Percentiles rank a stretch among this genome's conserved stretches.
phyloP scores from a whole-genome alignment of 345 rosid species.

The Gossypium raimondii region DNA sequence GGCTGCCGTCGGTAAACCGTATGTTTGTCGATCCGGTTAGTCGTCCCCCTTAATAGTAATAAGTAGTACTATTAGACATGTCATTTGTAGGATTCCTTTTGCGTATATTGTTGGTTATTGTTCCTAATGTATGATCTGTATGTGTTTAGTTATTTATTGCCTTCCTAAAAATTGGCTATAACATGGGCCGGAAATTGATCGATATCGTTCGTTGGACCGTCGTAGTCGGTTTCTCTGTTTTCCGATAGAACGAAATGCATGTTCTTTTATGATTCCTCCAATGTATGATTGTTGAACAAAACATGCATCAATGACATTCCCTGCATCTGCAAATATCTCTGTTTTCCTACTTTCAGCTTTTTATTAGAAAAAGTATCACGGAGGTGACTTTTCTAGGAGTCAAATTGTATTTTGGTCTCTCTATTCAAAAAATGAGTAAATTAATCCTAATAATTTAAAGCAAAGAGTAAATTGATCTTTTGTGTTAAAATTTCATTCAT shows the following conservation, averaged over 20 bases:
- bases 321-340: neutral
- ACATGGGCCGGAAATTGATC: constrained; percentile 12
- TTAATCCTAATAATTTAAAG: too few relatives aligned
- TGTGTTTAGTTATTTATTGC: constrained; percentile 22
- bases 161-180: constrained; percentile 12
- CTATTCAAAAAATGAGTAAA: too few relatives aligned
- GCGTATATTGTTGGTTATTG: constrained; percentile 9
- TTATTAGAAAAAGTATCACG: too few relatives aligned
- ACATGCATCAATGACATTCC: neutral
- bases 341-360: neutral
- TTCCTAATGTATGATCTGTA: constrained; percentile 22
- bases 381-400: too few relatives aligned
- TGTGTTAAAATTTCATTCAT: too few relatives aligned
- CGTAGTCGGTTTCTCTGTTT: neutral
- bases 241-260: neutral
- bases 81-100: constrained; percentile 18
- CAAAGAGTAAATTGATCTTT: too few relatives aligned
- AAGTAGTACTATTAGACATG: constrained; percentile 18
- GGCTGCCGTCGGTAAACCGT: constrained; percentile 49
- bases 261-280: neutral
- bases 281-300: neutral
- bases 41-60: constrained; percentile 52
- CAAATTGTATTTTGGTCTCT: too few relatives aligned
- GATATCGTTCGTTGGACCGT: constrained; percentile 5
- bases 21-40: constrained; percentile 61